A percentile compares a stretch with the other conserved stretches of the same genome.
Conservation (phyloP, 805 yeast genomes). For the Candida verbasci region DNA sequence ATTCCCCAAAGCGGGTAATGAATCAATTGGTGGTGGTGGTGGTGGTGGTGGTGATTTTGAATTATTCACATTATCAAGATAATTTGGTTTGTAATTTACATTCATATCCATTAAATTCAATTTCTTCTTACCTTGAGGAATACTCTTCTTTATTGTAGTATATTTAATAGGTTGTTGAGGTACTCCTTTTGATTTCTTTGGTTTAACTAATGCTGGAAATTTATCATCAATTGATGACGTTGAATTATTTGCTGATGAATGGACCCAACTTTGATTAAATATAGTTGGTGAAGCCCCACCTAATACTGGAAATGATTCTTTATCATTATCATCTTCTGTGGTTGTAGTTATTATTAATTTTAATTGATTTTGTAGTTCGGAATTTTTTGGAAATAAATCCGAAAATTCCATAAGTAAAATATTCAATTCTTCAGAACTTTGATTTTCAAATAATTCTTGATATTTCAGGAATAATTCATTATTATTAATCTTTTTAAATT, state of each 20-base stretch:
- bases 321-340: constrained; percentile 9
- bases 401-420: constrained; percentile 58
- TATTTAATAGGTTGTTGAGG: constrained; percentile 28
- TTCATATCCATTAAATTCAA: constrained; percentile 14
- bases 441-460: constrained; percentile 41
- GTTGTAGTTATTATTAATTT: constrained; percentile 13
- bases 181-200: constrained; percentile 15
- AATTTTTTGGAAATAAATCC: constrained; percentile 48
- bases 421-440: constrained; percentile 45
- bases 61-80: constrained; percentile 21
- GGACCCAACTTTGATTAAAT: constrained; percentile 11
- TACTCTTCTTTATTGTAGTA: constrained; percentile 24
- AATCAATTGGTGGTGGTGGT: too few relatives aligned
- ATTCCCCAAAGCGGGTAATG: constrained; percentile 24
- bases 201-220: constrained; percentile 33
- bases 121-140: constrained; percentile 5
- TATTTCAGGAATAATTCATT: constrained; percentile 45
- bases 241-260: constrained; percentile 1
- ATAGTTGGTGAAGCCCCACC: constrained; percentile 20
- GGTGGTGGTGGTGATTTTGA: too few relatives aligned
- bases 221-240: constrained; percentile 16
- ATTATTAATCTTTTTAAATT: constrained; percentile 44
- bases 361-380: constrained; percentile 39
- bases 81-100: constrained; percentile 24
- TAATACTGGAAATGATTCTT: constrained; percentile 48